These are phyloP conservation scores for Dactylella cylindrospora DNA, from an alignment of 2,329 filamentous ascomycete species.

Conservation along the genomic window DNA sequence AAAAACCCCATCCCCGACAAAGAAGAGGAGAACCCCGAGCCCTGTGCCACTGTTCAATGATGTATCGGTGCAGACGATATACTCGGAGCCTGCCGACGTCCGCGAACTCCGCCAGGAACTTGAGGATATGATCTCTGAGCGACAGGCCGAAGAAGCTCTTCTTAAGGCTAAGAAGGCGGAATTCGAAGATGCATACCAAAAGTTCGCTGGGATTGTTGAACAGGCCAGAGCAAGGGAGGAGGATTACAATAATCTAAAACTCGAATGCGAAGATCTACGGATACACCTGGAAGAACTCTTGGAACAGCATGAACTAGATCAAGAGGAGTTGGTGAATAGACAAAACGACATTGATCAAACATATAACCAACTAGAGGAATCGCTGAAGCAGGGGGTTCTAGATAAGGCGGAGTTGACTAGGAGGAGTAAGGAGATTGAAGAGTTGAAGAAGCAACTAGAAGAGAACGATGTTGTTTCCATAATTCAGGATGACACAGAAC, in stretches of 20 bases:
- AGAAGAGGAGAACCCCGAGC: conserved; percentile 19
- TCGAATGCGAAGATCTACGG: conserved; percentile 18
- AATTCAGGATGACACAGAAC: conserved; percentile 27
- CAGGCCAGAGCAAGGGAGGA: conserved; percentile 20
- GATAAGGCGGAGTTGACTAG: conserved; percentile 39
- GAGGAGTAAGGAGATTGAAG: conserved; percentile 14
- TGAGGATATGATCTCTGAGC: conserved; percentile 28
- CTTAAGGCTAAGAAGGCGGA: conserved; percentile 28
- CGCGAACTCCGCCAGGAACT: conserved; percentile 17
- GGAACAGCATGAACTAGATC: conserved; percentile 35
- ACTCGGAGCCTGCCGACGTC: conserved; percentile 16
- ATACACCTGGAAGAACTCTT: conserved; percentile 32
- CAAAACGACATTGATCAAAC: conserved; percentile 37
- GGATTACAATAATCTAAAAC: conserved; percentile 24
- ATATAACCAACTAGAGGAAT: conserved; percentile 30
- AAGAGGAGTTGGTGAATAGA: conserved; percentile 30
- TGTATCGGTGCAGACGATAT: conserved; percentile 17
- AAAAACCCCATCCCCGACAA: conserved; percentile 31
- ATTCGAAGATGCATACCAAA: conserved; percentile 33
- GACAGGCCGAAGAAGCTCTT: conserved; percentile 20
- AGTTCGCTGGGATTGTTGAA: conserved; percentile 39
- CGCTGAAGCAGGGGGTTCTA: conserved; percentile 29
- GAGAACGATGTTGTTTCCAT: conserved; percentile 28
- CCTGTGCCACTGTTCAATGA: conserved; percentile 14
- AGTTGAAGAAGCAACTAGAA: conserved; percentile 28